A percentile compares a stretch with the other conserved stretches of the same genome.
phyloP scores from a whole-genome alignment of 768 basidiomycete genomes.

The Auriscalpium orientale region DNA sequence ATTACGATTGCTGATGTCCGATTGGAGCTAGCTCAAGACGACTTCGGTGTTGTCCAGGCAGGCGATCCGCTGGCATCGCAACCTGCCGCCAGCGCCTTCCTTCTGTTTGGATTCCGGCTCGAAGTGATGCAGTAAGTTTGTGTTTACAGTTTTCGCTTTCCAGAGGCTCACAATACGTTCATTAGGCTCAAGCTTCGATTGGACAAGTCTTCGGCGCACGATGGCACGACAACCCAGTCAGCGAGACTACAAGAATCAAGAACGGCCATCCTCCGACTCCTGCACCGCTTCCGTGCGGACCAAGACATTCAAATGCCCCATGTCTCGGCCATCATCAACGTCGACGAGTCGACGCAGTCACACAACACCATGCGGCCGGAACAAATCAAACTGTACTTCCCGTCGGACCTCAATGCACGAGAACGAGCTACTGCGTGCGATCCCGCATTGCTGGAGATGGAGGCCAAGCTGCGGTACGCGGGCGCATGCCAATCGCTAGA shows the following conservation, averaged over 20 bases:
- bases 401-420: neutral
- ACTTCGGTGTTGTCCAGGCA: neutral
- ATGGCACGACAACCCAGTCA: too few relatives aligned
- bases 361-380: neutral
- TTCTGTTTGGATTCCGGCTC: neutral
- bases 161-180: neutral
- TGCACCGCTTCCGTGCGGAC: neutral
- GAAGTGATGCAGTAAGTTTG: neutral
- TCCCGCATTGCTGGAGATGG: neutral
- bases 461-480: neutral
- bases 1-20: neutral
- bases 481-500: neutral
- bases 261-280: neutral
- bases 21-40: neutral
- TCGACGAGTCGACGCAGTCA: neutral
- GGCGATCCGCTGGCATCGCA: neutral
- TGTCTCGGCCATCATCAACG: neutral
- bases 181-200: neutral
- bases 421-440: neutral
- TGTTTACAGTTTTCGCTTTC: too few relatives aligned
- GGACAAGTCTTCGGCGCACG: too few relatives aligned
- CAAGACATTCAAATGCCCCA: neutral
- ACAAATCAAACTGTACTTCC: neutral
- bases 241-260: neutral
- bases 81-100: neutral